Conservation (phyloP, 495 filamentous ascomycete species). For the Penicillium manginii region DNA sequence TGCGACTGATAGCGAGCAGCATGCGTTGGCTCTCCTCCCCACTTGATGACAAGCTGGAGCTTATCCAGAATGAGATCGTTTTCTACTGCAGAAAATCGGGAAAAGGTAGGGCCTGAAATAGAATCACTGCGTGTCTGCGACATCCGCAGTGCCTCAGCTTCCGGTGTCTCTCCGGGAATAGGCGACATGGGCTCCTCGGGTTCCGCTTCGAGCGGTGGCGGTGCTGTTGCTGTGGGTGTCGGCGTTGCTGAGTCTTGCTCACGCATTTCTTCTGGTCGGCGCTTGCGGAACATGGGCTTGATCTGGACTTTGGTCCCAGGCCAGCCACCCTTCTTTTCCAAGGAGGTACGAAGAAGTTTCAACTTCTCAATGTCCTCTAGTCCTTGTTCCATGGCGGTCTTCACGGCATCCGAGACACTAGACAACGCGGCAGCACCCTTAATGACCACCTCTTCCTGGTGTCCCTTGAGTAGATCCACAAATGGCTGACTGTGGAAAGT, state of each 20-base stretch:
- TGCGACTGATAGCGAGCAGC: slow-evolving; percentile 94
- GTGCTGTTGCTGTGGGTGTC: slow-evolving; percentile 1
- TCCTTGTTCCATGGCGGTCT: slow-evolving; percentile 71
- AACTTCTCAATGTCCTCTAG: slow-evolving; percentile 88
- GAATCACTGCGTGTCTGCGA: slow-evolving; percentile 75
- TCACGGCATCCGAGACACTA: slow-evolving; percentile 85
- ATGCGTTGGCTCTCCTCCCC: slow-evolving; percentile 98
- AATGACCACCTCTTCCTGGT: slow-evolving; percentile 94
- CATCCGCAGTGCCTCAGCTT: slow-evolving; percentile 33
- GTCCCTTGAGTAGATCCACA: slow-evolving; percentile 88
- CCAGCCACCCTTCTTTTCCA: slow-evolving; percentile 91
- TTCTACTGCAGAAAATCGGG: slow-evolving; percentile 85
- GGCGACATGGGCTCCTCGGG: slow-evolving; percentile 31
- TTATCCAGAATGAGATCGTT: slow-evolving; percentile 92
- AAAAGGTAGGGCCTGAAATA: slow-evolving; percentile 82
- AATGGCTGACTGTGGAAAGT: slow-evolving; percentile 98
- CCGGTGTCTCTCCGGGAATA: slow-evolving; percentile 20
- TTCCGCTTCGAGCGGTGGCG: slow-evolving; percentile 11
- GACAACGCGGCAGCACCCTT: slow-evolving; percentile 89
- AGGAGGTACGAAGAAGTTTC: slow-evolving; percentile 75
- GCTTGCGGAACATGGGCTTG: slow-evolving; percentile 95
- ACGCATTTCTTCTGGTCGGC: slow-evolving; percentile 61
- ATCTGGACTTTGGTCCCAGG: slow-evolving; percentile 98
- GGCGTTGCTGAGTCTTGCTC: slow-evolving; percentile 24
- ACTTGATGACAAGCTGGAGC: slow-evolving; percentile 96